These are phyloP conservation scores for Raphanus sativus DNA, from an alignment of 345 rosid species.

Conservation along the genomic window DNA sequence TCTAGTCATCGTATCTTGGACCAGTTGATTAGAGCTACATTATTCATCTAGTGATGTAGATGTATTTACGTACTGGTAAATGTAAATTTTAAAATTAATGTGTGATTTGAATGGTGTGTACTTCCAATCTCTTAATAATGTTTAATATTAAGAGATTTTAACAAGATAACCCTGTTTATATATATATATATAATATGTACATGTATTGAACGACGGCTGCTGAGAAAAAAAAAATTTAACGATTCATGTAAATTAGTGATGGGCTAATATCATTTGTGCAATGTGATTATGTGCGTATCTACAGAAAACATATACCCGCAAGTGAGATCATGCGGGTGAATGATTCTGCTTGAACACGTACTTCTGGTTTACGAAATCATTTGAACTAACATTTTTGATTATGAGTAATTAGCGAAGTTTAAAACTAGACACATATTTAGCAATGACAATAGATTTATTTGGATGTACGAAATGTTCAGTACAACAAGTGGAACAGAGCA, in stretches of 20 bases:
- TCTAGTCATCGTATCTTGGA: neutral
- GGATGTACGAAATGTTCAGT: neutral
- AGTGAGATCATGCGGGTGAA: neutral
- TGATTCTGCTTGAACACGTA: neutral
- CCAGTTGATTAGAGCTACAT: neutral
- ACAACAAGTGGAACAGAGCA: conserved; percentile 18
- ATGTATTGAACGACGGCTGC: neutral
- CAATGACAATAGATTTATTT: neutral
- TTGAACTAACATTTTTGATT: neutral
- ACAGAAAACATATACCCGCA: too few relatives aligned
- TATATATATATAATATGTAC: too few relatives aligned
- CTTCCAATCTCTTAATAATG: too few relatives aligned
- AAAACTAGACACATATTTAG: neutral
- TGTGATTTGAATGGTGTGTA: conserved; percentile 24
- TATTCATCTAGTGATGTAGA: neutral
- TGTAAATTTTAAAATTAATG: neutral
- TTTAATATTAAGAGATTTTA: neutral
- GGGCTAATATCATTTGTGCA: neutral
- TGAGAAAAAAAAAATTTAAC: neutral
- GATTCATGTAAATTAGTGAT: neutral
- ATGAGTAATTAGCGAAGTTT: neutral
- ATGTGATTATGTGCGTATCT: too few relatives aligned
- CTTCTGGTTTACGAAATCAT: neutral
- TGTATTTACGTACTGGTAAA: conserved; percentile 19
- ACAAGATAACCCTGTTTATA: neutral